Percentiles rank a stretch among this genome's conserved stretches.
Conservation (phyloP, 2,329 filamentous ascomycete genomes). For the Calonectria leucothoes region DNA sequence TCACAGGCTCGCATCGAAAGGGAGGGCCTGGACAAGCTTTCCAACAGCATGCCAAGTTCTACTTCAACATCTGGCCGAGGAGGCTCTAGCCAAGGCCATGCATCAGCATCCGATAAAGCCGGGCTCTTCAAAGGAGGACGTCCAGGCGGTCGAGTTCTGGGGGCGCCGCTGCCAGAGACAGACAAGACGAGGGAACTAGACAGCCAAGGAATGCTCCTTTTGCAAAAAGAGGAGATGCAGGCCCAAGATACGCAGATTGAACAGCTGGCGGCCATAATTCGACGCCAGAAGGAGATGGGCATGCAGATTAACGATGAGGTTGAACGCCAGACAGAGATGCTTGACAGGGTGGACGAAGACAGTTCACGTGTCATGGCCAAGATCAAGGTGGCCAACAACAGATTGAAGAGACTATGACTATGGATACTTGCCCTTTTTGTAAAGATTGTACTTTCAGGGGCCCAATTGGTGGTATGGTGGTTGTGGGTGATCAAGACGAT, state of each 20-base stretch:
- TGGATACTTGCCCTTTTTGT: conserved; percentile 39
- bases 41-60: conserved; percentile 63
- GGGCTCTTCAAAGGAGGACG: conserved; percentile 56
- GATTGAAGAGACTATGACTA: conserved; percentile 73
- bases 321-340: conserved; percentile 76
- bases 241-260: conserved; percentile 82
- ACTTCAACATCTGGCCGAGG: conserved; percentile 41
- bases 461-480: conserved; percentile 47
- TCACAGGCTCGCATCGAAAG: conserved; percentile 77
- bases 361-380: conserved; percentile 74
- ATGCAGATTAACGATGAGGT: conserved; percentile 81
- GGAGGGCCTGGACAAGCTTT: conserved; percentile 79
- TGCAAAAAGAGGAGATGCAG: conserved; percentile 79
- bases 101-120: conserved; percentile 61
- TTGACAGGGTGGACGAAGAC: conserved; percentile 75
- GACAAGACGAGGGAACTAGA: conserved; percentile 81
- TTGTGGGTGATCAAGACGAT: conserved; percentile 42
- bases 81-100: conserved; percentile 63
- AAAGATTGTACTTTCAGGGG: conserved; percentile 40
- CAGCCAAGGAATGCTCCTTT: conserved; percentile 77
- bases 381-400: conserved; percentile 78
- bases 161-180: conserved; percentile 79
- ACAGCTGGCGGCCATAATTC: conserved; percentile 74
- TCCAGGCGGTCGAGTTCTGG: conserved; percentile 73
- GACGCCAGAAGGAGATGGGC: conserved; percentile 82